Evolutionary conservation across 352 stramenopile species (phyloP), one percentile per base, ranked within the genome.

Genomic region (Globisporangium megalacanthum): DNA sequence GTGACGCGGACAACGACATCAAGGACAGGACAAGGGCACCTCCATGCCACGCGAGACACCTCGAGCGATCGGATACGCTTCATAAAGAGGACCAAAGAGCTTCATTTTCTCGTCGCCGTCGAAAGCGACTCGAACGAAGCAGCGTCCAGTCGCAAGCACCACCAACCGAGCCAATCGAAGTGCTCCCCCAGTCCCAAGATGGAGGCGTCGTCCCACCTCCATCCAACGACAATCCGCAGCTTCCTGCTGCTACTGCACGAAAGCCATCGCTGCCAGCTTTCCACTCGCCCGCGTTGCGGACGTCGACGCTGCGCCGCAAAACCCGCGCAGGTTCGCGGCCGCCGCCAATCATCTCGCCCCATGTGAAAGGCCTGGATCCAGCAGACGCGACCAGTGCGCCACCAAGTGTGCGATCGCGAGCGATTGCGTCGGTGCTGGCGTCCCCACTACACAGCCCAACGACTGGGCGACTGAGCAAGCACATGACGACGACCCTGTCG

Each of bases 381-480:
- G 52, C 31, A 25, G 52, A 62, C 49, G 3, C 11, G 48, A 17
- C 33, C 15, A 14, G 25, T 8, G 10, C 41, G 15, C 20, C 54
- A 11, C 20, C 54, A 11, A n/a, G 7, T 20, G 41, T 48, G 20
- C 19, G 57, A 22, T 49, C 54, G 29, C 57, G 37, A 13, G 49
- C 42, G 19, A 58, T 57, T 22, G 44, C 49, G 19, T 57, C 41
- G 5, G 57, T 57, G 8, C 45, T 56, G 29, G 67, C 63, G 8
- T 64, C 70, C 3, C 69, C 68, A 15, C 72, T 73, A 65, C 54
- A 62, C 22, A 83, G 70, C 60, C 74, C 74, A 22, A 72, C 69
- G 9, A 75, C 70, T 25, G 48, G 68, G 13, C 52, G 56, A 36
- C 54, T 83, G 41, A 75, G 70, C 15, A 61, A 56, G 14, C 67